phyloP scores from a whole-genome alignment of 169 alveolate species.

The Plasmodium knowlesi region DNA sequence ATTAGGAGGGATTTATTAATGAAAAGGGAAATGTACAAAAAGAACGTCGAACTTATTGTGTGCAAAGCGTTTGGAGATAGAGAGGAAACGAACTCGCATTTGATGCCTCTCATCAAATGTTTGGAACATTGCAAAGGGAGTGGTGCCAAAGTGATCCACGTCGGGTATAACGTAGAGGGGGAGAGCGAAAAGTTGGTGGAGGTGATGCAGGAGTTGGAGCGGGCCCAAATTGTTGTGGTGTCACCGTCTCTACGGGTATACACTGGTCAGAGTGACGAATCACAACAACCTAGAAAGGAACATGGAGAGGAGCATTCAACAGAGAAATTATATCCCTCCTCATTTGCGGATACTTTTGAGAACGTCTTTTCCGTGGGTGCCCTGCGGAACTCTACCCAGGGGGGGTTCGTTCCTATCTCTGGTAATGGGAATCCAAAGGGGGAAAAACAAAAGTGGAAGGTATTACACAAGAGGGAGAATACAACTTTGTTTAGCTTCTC shows the following conservation, averaged over 20 bases:
- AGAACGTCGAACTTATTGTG: not conserved
- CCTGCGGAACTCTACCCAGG: not conserved
- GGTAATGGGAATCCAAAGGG: not conserved
- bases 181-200: conserved; percentile 19
- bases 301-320: not conserved
- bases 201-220: conserved; percentile 8
- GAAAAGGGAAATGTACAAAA: not conserved
- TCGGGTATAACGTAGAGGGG: conserved; percentile 24
- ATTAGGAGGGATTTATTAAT: conserved; percentile 17
- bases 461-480: not conserved
- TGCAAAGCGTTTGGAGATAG: conserved; percentile 26
- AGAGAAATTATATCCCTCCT: not conserved
- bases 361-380: conserved; percentile 38
- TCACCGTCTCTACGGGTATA: not conserved
- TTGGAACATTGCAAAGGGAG: conserved; percentile 32
- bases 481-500: conserved; percentile 17
- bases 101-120: conserved; percentile 27
- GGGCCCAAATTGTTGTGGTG: not conserved
- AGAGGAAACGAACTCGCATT: not conserved
- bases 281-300: not conserved
- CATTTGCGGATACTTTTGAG: not conserved
- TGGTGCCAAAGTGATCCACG: conserved; percentile 16
- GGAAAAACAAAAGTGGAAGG: not conserved
- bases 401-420: not conserved
- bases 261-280: too few species aligned